Evolutionary conservation across 768 basidiomycete genomes (phyloP), one percentile per base, ranked within the genome.

Genomic region (Russula emetica): DNA sequence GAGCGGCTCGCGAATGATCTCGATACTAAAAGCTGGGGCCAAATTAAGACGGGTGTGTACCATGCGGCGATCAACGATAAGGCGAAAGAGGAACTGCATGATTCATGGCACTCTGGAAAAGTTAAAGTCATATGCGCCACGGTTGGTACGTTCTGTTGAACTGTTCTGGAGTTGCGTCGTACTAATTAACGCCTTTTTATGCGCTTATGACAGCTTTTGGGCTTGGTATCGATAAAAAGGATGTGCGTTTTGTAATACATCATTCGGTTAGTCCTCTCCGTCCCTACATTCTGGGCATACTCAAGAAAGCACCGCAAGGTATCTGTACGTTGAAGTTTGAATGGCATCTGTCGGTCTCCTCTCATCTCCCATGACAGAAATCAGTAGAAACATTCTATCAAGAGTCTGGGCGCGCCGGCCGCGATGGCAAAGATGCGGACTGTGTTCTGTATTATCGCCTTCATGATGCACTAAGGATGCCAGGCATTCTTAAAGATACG

Each of bases 71-170:
- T 92, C 34, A 73, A 74, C n/a, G 89, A 92, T 65, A 71, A 67
- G 3, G 79, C 82, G 60, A 98, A 96, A 74, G 85, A 92, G 67
- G 71, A 67, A 10, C 78, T 98, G 20, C 94, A 98, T 71, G 72
- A 75, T 9, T 75, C 78, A 11, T 98, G 96, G 96, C 80, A 90
- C 66, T 74, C 78, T 13, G 94, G 93, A 5, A 73, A 75, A 32
- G 80, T 98, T 50, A 86, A 97, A 69, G 88, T 94, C 32, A 90
- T 96, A 26, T 94, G 92, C 69, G 93, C 94, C 1, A 96, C 93
- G 0, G 94, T 93, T 61, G 90, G 89, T 85, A 56, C 44, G 64
- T 52, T 47, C 26, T 45, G 9, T 9, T 22, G 7, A 13, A 38
- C 26, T 65, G 10, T 42, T 13, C 38, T 47, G 47, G 22, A 9